A percentile compares a stretch with the other conserved stretches of the same genome.
Conservation (phyloP, 1,284 basidiomycete species). For the Malassezia equina region DNA sequence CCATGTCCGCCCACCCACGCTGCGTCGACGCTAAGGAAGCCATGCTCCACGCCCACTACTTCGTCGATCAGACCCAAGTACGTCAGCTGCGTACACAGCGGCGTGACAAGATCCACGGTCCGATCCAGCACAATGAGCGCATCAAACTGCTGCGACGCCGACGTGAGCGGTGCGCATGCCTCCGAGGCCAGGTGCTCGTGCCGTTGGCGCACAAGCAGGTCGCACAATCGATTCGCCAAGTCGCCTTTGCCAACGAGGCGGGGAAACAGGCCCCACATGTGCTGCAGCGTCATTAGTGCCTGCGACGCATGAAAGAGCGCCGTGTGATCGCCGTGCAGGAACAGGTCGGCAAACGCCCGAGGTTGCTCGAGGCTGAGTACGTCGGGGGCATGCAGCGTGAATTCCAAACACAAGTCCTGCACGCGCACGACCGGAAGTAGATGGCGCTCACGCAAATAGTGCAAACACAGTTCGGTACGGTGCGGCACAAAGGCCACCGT, state of each 20-base stretch:
- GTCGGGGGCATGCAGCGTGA: constrained; percentile 83
- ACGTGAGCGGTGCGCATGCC: neutral
- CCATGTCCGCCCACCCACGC: constrained; percentile 53
- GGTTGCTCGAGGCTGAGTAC: constrained; percentile 41
- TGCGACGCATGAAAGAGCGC: constrained; percentile 77
- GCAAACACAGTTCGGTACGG: constrained; percentile 62
- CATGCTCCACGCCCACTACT: constrained; percentile 75
- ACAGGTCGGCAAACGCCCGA: constrained; percentile 24
- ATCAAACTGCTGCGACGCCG: constrained; percentile 55
- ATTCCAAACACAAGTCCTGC: constrained; percentile 72
- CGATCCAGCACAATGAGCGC: constrained; percentile 81
- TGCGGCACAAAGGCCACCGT: constrained; percentile 83
- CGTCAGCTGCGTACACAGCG: constrained; percentile 86
- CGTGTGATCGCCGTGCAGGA: constrained; percentile 84
- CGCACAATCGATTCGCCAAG: constrained; percentile 63
- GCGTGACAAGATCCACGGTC: constrained; percentile 87
- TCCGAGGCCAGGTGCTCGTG: constrained; percentile 48
- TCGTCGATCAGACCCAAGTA: constrained; percentile 97
- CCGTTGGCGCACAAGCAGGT: constrained; percentile 60
- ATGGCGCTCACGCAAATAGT: constrained; percentile 25
- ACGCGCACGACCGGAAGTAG: constrained; percentile 24
- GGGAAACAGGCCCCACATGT: constrained; percentile 78
- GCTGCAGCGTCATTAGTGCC: constrained; percentile 73
- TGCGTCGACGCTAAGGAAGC: constrained; percentile 80
- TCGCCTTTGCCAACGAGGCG: constrained; percentile 89